Conservation (phyloP, 1,284 basidiomycete genomes). For the Chalciporus sp. region DNA sequence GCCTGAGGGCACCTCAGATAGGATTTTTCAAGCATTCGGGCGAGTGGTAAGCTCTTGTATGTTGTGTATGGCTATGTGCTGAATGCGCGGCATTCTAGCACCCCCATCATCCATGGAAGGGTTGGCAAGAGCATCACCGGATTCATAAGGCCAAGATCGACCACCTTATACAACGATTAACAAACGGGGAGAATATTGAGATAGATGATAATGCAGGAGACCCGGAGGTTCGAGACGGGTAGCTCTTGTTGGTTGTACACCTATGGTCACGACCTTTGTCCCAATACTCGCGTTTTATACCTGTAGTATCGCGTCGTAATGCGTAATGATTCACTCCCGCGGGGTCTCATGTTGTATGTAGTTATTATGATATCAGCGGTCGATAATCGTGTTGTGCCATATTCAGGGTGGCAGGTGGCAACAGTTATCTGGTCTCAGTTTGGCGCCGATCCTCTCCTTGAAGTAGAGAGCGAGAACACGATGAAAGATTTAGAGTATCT, state of each 20-base stretch:
- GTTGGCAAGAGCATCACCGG: slow-evolving; percentile 85
- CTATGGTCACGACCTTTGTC: background rate
- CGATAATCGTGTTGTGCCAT: background rate
- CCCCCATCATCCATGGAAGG: slow-evolving; percentile 86
- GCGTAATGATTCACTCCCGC: background rate
- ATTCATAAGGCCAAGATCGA: slow-evolving; percentile 85
- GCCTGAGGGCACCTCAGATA: slow-evolving; percentile 77
- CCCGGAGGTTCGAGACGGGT: slow-evolving; percentile 26
- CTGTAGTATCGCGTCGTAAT: background rate
- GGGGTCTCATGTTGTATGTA: background rate
- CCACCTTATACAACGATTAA: slow-evolving; percentile 64
- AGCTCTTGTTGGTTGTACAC: slow-evolving; percentile 12
- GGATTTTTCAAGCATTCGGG: slow-evolving; percentile 77
- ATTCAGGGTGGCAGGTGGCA: background rate
- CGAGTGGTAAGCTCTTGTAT: slow-evolving; percentile 48
- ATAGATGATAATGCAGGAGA: slow-evolving; percentile 31
- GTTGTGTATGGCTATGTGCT: background rate
- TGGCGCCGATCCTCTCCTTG: no score
- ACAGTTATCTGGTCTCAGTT: no score
- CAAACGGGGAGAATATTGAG: slow-evolving; percentile 58
- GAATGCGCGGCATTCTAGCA: slow-evolving; percentile 46
- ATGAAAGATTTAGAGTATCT: slow-evolving; percentile 34
- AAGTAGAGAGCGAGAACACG: background rate
- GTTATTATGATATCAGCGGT: background rate
- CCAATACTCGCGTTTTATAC: slow-evolving; percentile 1